Conservation (phyloP, 371 early-diverging fungal species). For the Capillidium heterosporum region DNA sequence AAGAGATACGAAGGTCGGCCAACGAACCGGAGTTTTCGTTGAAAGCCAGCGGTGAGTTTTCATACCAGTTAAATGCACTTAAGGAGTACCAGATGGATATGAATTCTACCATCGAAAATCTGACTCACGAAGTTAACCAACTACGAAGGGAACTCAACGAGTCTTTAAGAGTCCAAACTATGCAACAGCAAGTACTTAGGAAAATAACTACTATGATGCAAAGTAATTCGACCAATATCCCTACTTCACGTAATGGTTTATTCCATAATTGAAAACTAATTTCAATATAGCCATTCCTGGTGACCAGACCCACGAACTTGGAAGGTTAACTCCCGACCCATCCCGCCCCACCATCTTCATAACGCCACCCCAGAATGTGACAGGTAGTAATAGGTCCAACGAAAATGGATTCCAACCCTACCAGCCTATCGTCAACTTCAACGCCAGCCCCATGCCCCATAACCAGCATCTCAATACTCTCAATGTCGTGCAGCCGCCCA, state of each 20-base stretch:
- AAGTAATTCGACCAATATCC: background rate
- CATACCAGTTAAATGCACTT: conserved; percentile 45
- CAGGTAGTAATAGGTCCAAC: background rate
- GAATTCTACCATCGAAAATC: conserved; percentile 42
- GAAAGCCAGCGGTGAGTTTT: conserved; percentile 49
- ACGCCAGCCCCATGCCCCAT: background rate
- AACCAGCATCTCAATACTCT: background rate
- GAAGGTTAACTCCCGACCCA: background rate
- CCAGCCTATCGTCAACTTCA: background rate
- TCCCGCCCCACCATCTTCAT: background rate
- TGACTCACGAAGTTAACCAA: conserved; percentile 45
- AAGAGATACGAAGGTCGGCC: conserved; percentile 71
- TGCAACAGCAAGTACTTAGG: conserved; percentile 29
- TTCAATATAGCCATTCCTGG: background rate
- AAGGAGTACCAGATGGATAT: conserved; percentile 58
- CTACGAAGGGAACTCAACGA: conserved; percentile 49
- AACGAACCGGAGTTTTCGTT: conserved; percentile 54
- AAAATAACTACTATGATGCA: background rate
- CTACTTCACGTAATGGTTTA: background rate
- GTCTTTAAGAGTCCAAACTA: conserved; percentile 33
- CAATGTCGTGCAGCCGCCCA: too few species aligned
- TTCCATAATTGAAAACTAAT: background rate
- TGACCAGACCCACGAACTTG: background rate
- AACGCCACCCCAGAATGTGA: background rate
- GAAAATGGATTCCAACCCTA: background rate